A percentile compares a stretch with the other conserved stretches of the same genome.
These are phyloP conservation scores for Acanthochlamys bracteata DNA, from an alignment of 106 monocot species.

Conservation along the genomic window DNA sequence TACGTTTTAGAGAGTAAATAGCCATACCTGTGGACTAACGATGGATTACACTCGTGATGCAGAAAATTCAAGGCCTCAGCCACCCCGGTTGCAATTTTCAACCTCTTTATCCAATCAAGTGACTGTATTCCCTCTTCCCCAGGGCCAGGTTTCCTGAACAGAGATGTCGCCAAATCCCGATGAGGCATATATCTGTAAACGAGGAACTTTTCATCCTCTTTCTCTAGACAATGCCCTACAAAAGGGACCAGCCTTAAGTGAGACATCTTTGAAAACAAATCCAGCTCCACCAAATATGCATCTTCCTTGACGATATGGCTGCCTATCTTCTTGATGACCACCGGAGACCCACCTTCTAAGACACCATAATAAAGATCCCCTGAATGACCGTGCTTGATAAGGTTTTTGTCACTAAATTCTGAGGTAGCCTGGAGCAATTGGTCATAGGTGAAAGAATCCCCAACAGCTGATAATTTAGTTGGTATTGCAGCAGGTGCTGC, in stretches of 20 bases:
- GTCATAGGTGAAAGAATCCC: conserved; percentile 62
- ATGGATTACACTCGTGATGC: conserved; percentile 67
- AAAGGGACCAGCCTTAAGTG: conserved; percentile 62
- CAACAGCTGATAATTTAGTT: conserved; percentile 40
- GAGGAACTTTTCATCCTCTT: conserved; percentile 69
- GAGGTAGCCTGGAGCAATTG: conserved; percentile 44
- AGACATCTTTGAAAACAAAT: conserved; percentile 49
- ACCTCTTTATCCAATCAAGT: conserved; percentile 83
- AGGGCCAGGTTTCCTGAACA: conserved; percentile 39
- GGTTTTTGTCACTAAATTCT: conserved; percentile 53
- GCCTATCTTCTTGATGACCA: conserved; percentile 73
- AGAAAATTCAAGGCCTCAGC: conserved; percentile 77
- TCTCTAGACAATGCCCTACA: conserved; percentile 66
- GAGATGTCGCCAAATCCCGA: conserved; percentile 48
- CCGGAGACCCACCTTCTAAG: conserved; percentile 35
- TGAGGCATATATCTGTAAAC: conserved; percentile 71
- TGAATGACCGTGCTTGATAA: conserved; percentile 74
- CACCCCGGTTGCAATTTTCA: conserved; percentile 81
- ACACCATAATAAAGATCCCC: conserved; percentile 71
- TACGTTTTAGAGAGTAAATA: not conserved
- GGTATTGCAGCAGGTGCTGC: conserved; percentile 12
- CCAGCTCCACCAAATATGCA: conserved; percentile 52
- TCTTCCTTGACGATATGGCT: conserved; percentile 29
- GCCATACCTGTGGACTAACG: conserved; percentile 74
- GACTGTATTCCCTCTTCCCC: conserved; percentile 70